Conservation (phyloP, 2,329 filamentous ascomycete genomes). For the Penicillium sp. region DNA sequence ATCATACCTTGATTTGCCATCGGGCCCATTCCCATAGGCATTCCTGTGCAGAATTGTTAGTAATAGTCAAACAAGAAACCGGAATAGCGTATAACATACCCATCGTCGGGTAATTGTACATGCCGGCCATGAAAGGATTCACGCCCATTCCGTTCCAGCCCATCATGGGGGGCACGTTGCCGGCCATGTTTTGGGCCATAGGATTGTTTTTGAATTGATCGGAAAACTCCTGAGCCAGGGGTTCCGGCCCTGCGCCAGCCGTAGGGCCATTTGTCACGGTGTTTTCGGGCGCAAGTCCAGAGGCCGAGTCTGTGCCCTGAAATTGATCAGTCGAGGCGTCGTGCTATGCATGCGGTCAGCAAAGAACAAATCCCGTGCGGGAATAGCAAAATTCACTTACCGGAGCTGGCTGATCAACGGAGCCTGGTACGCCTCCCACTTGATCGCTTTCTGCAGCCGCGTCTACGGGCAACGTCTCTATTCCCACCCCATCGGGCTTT, state of each 20-base stretch:
- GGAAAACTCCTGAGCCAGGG: background rate
- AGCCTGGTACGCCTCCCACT: constrained; percentile 6
- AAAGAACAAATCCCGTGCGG: background rate
- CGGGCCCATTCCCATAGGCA: constrained; percentile 78
- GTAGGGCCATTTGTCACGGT: background rate
- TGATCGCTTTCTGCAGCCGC: constrained; percentile 4
- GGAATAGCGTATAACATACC: constrained; percentile 57
- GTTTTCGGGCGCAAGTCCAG: constrained; percentile 15
- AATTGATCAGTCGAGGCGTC: constrained; percentile 12
- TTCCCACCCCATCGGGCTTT: constrained; percentile 14
- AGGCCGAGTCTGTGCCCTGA: constrained; percentile 9
- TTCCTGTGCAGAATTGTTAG: constrained; percentile 51
- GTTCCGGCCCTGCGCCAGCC: background rate
- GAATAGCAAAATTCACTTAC: constrained; percentile 12
- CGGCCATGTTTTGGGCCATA: constrained; percentile 46
- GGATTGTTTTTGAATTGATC: constrained; percentile 21
- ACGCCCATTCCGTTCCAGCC: constrained; percentile 58
- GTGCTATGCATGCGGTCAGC: constrained; percentile 12
- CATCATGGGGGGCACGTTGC: constrained; percentile 56
- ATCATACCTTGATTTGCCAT: constrained; percentile 50
- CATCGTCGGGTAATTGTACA: constrained; percentile 74
- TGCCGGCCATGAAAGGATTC: constrained; percentile 60
- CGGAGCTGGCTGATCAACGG: constrained; percentile 12
- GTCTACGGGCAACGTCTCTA: constrained; percentile 10
- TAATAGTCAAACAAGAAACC: constrained; percentile 14